phyloP scores from a whole-genome alignment of 2,329 filamentous ascomycete genomes.

The Rhexocercosporidium sp. region DNA sequence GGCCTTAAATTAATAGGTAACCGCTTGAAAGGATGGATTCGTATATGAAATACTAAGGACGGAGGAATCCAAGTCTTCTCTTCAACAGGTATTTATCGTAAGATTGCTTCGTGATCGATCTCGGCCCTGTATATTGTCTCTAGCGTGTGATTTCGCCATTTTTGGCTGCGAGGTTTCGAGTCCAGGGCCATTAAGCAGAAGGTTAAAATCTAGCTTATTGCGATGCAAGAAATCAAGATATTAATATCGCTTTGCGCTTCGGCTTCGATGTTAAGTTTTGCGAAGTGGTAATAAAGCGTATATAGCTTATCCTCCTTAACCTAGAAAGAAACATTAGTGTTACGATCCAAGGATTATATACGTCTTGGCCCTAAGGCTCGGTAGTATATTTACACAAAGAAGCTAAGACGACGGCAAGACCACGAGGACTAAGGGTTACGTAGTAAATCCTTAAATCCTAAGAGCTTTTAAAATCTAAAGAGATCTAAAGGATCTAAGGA shows the following conservation, averaged over 20 bases:
- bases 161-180: conserved; percentile 25
- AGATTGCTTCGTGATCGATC: conserved; percentile 9
- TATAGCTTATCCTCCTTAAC: conserved; percentile 30
- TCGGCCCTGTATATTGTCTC: conserved; percentile 21
- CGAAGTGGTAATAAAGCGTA: conserved; percentile 30
- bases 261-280: conserved; percentile 28
- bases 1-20: not conserved
- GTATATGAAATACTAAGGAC: conserved; percentile 1
- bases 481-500: no score
- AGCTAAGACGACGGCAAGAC: no score
- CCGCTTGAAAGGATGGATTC: not conserved
- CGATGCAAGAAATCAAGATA: conserved; percentile 23
- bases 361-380: no score
- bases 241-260: conserved; percentile 24
- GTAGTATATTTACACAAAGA: no score
- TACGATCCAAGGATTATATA: no score
- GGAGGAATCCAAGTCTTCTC: conserved; percentile 10
- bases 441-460: no score
- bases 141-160: conserved; percentile 28
- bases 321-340: conserved; percentile 38
- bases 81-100: conserved; percentile 8
- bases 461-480: no score
- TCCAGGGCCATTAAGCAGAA: conserved; percentile 27
- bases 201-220: conserved; percentile 24
- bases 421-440: no score